Conservation (phyloP, 116 monocot species). For the Cymodocea nodosa region DNA sequence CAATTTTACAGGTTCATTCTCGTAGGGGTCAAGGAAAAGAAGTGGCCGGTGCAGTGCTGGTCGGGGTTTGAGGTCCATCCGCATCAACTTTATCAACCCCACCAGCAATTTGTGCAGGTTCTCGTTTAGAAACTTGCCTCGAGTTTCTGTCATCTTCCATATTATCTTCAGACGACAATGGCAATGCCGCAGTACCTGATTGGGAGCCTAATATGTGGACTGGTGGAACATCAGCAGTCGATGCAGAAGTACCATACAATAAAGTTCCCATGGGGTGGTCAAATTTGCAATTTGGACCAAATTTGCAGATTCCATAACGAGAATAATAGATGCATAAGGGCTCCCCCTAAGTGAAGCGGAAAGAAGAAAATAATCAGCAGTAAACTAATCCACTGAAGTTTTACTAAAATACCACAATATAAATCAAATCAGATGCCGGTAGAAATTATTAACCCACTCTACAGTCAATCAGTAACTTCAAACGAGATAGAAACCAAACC, state of each 20-base stretch:
- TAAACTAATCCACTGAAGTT: too few relatives aligned
- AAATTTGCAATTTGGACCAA: conserved; percentile 98
- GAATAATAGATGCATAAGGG: conserved; percentile 82
- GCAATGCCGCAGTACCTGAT: conserved; percentile 15
- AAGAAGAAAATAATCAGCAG: neutral
- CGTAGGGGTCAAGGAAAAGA: conserved; percentile 8
- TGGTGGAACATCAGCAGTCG: conserved; percentile 30
- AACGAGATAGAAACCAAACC: too few relatives aligned
- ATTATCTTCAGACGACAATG: conserved; percentile 14
- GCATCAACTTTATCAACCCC: conserved; percentile 15
- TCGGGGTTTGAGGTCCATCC: conserved; percentile 6
- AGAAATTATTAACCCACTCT: too few relatives aligned
- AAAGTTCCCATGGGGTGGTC: conserved; percentile 71
- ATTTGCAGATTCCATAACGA: conserved; percentile 93
- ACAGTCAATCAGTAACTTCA: too few relatives aligned
- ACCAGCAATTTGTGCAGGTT: conserved; percentile 10
- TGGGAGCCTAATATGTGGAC: conserved; percentile 27
- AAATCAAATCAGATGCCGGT: too few relatives aligned
- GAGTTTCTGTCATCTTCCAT: conserved; percentile 21
- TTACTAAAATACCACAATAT: too few relatives aligned
- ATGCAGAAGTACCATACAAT: conserved; percentile 34
- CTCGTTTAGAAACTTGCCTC: conserved; percentile 12
- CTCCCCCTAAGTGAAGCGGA: conserved; percentile 47
- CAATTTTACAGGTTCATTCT: conserved; percentile 13
- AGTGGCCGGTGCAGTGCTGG: neutral